phyloP scores from a whole-genome alignment of 2,329 filamentous ascomycete genomes.

The Fusarium sp. region DNA sequence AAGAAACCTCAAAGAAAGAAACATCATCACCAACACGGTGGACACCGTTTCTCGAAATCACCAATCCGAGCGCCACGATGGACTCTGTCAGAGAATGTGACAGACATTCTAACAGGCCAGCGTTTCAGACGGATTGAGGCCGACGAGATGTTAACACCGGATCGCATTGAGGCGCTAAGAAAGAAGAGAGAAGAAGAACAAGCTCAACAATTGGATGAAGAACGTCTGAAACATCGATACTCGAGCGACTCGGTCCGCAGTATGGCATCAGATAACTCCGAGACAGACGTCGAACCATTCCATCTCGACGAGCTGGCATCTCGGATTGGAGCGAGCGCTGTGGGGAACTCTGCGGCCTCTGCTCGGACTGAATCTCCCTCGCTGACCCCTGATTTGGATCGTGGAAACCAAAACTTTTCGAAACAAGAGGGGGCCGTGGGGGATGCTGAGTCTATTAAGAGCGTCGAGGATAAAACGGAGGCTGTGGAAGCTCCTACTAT shows the following conservation, averaged over 20 bases:
- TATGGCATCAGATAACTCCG: slow-evolving; percentile 37
- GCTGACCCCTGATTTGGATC: slow-evolving; percentile 30
- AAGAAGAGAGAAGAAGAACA: slow-evolving; percentile 46
- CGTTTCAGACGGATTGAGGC: slow-evolving; percentile 64
- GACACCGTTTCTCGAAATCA: slow-evolving; percentile 21
- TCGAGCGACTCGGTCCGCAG: slow-evolving; percentile 42
- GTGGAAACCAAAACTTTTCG: slow-evolving; percentile 41
- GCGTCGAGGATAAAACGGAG: slow-evolving; percentile 8
- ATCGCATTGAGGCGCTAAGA: slow-evolving; percentile 57
- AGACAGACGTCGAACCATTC: slow-evolving; percentile 58
- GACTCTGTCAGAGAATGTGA: slow-evolving; percentile 64
- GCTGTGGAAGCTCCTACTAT: not conserved
- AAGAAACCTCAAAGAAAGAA: slow-evolving; percentile 56
- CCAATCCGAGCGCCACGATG: slow-evolving; percentile 52
- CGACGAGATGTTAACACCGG: slow-evolving; percentile 66
- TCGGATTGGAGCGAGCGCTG: slow-evolving; percentile 51
- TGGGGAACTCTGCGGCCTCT: slow-evolving; percentile 7
- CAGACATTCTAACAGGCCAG: slow-evolving; percentile 63
- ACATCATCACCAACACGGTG: slow-evolving; percentile 20
- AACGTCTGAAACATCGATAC: slow-evolving; percentile 20
- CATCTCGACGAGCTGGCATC: slow-evolving; percentile 58
- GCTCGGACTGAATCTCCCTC: slow-evolving; percentile 18
- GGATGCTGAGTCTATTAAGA: slow-evolving; percentile 13
- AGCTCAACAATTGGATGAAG: slow-evolving; percentile 36
- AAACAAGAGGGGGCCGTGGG: slow-evolving; percentile 2